Conservation (phyloP, 805 yeast genomes). For the Henningerozyma blattae region DNA sequence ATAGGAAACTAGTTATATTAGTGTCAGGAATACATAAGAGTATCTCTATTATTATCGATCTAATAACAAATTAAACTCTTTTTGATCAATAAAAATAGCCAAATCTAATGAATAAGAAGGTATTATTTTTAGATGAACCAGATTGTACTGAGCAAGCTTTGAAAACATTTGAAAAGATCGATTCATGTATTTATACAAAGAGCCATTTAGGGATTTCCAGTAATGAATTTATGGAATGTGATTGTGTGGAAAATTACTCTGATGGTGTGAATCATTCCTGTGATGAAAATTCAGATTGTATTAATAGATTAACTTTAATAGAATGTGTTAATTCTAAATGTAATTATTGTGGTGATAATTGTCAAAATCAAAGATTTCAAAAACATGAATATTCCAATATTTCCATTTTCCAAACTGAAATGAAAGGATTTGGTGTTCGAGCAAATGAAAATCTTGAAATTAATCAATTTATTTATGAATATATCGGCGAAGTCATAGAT, state of each 20-base stretch:
- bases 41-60: too few relatives aligned
- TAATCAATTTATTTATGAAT: conserved; percentile 75
- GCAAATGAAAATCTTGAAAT: conserved; percentile 48
- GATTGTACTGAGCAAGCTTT: conserved; percentile 63
- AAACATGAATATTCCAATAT: conserved; percentile 57
- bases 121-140: conserved; percentile 29
- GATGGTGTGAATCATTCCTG: conserved; percentile 54
- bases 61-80: too few relatives aligned
- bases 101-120: too few relatives aligned
- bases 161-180: conserved; percentile 41
- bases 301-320: conserved; percentile 81
- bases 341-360: conserved; percentile 57
- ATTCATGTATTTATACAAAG: conserved; percentile 48
- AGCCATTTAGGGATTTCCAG: conserved; percentile 53
- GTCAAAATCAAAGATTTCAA: conserved; percentile 87
- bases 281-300: conserved; percentile 78
- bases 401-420: conserved; percentile 72
- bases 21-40: too few relatives aligned
- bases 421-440: conserved; percentile 83
- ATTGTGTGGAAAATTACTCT: conserved; percentile 47
- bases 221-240: conserved; percentile 80
- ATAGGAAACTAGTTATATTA: too few relatives aligned
- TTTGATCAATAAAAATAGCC: too few relatives aligned
- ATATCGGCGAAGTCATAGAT: conserved; percentile 87
- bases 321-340: conserved; percentile 72